These are phyloP conservation scores for Naganishia kalamii DNA, from an alignment of 768 basidiomycete species.

Conservation along the genomic window DNA sequence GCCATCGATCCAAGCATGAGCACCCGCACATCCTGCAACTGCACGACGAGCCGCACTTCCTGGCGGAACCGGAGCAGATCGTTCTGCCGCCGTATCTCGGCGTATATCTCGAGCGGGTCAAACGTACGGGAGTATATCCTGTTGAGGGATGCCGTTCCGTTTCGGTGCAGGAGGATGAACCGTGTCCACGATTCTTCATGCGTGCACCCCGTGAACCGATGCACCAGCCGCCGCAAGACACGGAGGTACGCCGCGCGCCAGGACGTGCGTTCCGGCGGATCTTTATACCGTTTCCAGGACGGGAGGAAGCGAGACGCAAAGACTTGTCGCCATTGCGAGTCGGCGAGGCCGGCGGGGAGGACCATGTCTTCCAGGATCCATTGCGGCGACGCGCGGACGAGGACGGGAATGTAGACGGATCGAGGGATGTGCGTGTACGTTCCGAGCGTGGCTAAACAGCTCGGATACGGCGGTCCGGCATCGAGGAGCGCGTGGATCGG, in stretches of 20 bases:
- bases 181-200: constrained; percentile 46
- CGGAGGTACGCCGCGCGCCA: constrained; percentile 40
- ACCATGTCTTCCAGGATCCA: constrained; percentile 41
- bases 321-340: constrained; percentile 36
- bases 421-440: constrained; percentile 31
- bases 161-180: constrained; percentile 40
- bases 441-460: constrained; percentile 29
- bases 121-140: constrained; percentile 40
- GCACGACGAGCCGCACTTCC: constrained; percentile 28
- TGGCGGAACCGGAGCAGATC: constrained; percentile 37
- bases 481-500: constrained; percentile 26
- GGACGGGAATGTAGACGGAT: constrained; percentile 29
- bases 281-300: constrained; percentile 38
- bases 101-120: constrained; percentile 41
- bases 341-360: constrained; percentile 28
- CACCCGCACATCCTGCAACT: constrained; percentile 40
- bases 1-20: constrained; percentile 37
- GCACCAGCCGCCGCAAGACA: constrained; percentile 34
- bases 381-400: constrained; percentile 36
- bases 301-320: constrained; percentile 37
- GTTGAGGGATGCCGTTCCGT: constrained; percentile 41
- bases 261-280: constrained; percentile 28
- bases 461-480: constrained; percentile 32
- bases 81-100: constrained; percentile 39
- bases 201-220: constrained; percentile 38